phyloP scores from a whole-genome alignment of 768 basidiomycete species.

The Gymnopilus dilepis region DNA sequence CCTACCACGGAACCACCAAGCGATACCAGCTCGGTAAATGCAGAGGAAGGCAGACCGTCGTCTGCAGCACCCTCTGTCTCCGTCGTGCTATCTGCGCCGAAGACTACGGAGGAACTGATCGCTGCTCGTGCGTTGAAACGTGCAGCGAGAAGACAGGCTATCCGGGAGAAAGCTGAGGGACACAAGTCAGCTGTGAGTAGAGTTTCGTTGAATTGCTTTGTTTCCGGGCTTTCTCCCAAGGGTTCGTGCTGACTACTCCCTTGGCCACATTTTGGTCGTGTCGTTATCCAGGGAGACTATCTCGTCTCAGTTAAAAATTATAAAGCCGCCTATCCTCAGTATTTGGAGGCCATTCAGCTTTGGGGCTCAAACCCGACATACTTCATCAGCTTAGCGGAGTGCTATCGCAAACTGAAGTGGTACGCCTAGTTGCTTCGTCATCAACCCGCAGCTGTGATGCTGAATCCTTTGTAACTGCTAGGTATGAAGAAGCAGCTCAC shows the following conservation, averaged over 20 bases:
- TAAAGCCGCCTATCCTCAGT: conserved; percentile 37
- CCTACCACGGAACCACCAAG: background rate
- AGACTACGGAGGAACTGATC: conserved; percentile 27
- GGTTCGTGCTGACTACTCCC: background rate
- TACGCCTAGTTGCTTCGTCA: conserved; percentile 20
- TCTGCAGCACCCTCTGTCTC: conserved; percentile 19
- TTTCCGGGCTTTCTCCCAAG: too few species aligned
- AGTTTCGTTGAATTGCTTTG: background rate
- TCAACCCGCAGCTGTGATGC: background rate
- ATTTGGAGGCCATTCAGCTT: conserved; percentile 39
- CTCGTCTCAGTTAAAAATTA: conserved; percentile 35
- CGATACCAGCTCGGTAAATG: background rate
- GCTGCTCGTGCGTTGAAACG: conserved; percentile 30
- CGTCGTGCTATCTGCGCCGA: conserved; percentile 22
- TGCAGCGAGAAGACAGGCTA: conserved; percentile 24
- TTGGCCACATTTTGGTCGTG: too few species aligned
- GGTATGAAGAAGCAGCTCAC: conserved; percentile 45
- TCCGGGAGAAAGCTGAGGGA: conserved; percentile 27
- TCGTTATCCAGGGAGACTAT: conserved; percentile 38
- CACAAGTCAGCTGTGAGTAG: conserved; percentile 26
- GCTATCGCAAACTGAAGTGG: conserved; percentile 41
- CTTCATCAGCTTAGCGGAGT: conserved; percentile 40
- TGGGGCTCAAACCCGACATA: conserved; percentile 40
- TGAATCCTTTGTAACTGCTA: conserved; percentile 6
- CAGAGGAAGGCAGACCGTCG: background rate